Conservation (phyloP, 106 monocot genomes). For the Apostasia shenzhenica region DNA sequence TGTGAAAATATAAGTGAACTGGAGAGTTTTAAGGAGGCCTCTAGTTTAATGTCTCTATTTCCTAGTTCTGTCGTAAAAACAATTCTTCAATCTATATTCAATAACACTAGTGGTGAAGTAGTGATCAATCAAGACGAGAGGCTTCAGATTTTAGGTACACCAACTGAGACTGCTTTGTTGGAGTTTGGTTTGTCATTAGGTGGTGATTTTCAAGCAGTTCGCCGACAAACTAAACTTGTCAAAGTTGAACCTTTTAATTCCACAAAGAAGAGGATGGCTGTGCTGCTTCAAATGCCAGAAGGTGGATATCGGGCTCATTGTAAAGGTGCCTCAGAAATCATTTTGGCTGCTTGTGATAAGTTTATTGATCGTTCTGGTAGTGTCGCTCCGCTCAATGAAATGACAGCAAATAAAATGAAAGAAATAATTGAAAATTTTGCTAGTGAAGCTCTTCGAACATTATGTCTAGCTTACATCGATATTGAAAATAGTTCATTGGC, state of each 20-base stretch:
- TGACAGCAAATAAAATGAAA: background rate
- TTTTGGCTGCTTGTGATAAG: conserved; percentile 16
- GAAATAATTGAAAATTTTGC: conserved; percentile 15
- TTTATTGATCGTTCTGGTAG: conserved; percentile 11
- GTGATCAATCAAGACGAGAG: conserved; percentile 11
- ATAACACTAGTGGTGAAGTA: conserved; percentile 18
- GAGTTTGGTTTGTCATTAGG: conserved; percentile 21
- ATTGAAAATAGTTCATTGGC: conserved; percentile 6
- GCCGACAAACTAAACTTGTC: conserved; percentile 4
- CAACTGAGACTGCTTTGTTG: conserved; percentile 20
- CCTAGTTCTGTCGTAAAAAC: conserved; percentile 6
- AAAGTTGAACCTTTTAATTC: conserved; percentile 26
- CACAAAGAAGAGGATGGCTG: conserved; percentile 20
- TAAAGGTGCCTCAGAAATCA: conserved; percentile 24
- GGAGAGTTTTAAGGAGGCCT: conserved; percentile 1
- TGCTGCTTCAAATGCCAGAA: conserved; percentile 7
- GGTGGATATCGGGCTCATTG: conserved; percentile 19
- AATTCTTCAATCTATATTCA: conserved; percentile 16
- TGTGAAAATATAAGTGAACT: conserved; percentile 12
- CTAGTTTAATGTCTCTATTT: background rate
- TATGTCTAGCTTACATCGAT: conserved; percentile 21
- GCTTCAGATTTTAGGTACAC: conserved; percentile 17
- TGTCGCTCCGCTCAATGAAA: conserved; percentile 9
- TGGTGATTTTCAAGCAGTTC: conserved; percentile 10
- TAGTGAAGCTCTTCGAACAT: conserved; percentile 19